Evolutionary conservation across 2,329 filamentous ascomycete species (phyloP).

Genomic region (Blastomyces percursus): DNA sequence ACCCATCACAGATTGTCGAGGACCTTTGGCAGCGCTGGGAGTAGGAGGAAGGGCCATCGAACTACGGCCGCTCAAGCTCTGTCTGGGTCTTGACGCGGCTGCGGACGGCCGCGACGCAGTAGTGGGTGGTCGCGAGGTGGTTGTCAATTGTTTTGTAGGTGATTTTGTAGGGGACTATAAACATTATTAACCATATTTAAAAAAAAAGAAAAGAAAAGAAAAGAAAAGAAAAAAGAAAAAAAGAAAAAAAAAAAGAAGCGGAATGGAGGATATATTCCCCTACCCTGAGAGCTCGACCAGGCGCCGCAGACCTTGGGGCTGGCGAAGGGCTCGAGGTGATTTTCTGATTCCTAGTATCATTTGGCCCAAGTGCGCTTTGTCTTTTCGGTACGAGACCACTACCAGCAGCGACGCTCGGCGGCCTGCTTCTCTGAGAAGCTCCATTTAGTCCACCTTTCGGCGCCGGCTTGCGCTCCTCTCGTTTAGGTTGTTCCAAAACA

Average conservation of each 20-base stretch:
- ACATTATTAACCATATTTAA: neutral
- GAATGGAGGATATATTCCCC: constrained; percentile 12
- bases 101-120: constrained; percentile 37
- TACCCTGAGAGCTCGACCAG: constrained; percentile 31
- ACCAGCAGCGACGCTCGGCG: constrained; percentile 30
- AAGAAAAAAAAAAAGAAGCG: neutral
- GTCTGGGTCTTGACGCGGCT: constrained; percentile 41
- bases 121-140: constrained; percentile 40
- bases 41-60: constrained; percentile 57
- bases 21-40: constrained; percentile 22
- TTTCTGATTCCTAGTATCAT: constrained; percentile 55
- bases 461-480: constrained; percentile 12
- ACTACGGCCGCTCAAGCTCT: constrained; percentile 46
- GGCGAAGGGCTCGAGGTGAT: constrained; percentile 63
- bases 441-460: constrained; percentile 22
- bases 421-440: constrained; percentile 27
- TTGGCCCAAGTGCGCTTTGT: constrained; percentile 38
- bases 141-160: constrained; percentile 60
- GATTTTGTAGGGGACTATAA: constrained; percentile 64
- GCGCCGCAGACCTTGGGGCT: constrained; percentile 42
- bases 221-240: too few species aligned
- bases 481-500: constrained; percentile 30
- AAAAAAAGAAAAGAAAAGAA: neutral
- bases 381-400: constrained; percentile 29
- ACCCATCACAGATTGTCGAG: constrained; percentile 32